Evolutionary conservation across 164 flowering plant species (phyloP).

Genomic region (Magnolia officinalis): DNA sequence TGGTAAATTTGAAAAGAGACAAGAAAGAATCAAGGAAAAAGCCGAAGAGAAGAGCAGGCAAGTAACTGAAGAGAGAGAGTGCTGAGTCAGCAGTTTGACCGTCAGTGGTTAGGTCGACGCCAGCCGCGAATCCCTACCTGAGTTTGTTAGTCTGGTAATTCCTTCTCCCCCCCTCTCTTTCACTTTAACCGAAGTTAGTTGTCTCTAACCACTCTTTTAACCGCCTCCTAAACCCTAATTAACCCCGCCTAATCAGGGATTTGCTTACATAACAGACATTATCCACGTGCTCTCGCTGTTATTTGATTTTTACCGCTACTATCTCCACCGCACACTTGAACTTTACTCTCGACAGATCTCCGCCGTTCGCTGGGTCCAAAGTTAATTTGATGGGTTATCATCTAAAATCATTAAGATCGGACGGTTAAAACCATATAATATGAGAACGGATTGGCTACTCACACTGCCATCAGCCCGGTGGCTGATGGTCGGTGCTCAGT

Average conservation of each 20-base stretch:
- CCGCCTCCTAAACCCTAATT: background rate
- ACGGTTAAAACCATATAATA: too few relatives aligned
- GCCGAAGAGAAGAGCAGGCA: background rate
- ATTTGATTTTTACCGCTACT: too few relatives aligned
- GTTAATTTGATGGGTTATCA: too few relatives aligned
- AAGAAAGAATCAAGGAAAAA: background rate
- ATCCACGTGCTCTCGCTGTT: too few relatives aligned
- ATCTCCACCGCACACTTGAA: too few relatives aligned
- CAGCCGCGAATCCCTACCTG: conserved; percentile 7
- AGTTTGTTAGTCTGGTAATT: conserved; percentile 5
- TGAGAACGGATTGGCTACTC: too few relatives aligned
- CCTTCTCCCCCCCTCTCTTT: background rate
- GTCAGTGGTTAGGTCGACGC: conserved; percentile 3
- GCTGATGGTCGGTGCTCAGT: too few relatives aligned
- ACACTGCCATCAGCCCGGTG: too few relatives aligned
- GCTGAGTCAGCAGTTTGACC: conserved; percentile 3
- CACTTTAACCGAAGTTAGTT: conserved; percentile 11
- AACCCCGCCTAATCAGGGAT: background rate
- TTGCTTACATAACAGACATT: too few relatives aligned
- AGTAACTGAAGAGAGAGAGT: background rate
- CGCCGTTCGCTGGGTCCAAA: too few relatives aligned
- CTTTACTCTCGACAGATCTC: too few relatives aligned
- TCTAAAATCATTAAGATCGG: too few relatives aligned
- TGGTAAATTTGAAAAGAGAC: background rate
- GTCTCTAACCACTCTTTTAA: background rate